These are phyloP conservation scores for Byssochlamys sp. DNA, from an alignment of 2,329 filamentous ascomycete species.

Conservation along the genomic window DNA sequence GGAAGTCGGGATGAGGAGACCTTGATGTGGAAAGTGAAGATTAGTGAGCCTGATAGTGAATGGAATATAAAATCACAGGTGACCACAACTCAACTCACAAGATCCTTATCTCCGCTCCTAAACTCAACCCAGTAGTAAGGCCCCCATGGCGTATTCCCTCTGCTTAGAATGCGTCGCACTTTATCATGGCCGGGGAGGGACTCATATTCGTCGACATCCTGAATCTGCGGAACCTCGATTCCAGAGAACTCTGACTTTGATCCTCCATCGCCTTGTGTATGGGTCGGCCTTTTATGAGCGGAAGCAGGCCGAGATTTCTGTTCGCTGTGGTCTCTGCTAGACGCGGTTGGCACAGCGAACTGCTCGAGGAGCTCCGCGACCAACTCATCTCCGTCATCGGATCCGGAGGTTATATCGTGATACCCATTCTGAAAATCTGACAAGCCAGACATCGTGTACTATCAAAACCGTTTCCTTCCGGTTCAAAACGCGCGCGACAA, in stretches of 20 bases:
- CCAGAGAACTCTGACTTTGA: slow-evolving; percentile 7
- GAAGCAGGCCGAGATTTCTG: slow-evolving; percentile 1
- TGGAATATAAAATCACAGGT: background rate
- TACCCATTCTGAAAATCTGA: background rate
- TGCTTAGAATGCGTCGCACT: slow-evolving; percentile 21
- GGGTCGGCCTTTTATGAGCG: background rate
- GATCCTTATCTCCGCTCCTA: slow-evolving; percentile 25
- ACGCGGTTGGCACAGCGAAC: slow-evolving; percentile 1
- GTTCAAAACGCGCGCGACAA: background rate
- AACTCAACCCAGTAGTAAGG: slow-evolving; percentile 24
- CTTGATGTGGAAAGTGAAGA: slow-evolving; percentile 11
- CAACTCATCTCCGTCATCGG: slow-evolving; percentile 12
- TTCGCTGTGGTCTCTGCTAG: background rate
- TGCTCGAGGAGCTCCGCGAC: slow-evolving; percentile 13
- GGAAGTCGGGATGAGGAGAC: slow-evolving; percentile 18
- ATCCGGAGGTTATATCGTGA: slow-evolving; percentile 4
- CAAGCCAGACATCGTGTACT: background rate
- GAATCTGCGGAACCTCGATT: slow-evolving; percentile 23
- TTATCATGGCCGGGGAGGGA: slow-evolving; percentile 31
- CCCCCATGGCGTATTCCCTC: slow-evolving; percentile 14
- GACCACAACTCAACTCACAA: slow-evolving; percentile 21
- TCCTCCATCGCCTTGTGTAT: background rate
- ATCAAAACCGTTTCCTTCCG: background rate
- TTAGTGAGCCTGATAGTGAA: background rate
- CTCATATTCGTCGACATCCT: slow-evolving; percentile 26